Evolutionary conservation across 495 filamentous ascomycete genomes (phyloP).

Genomic region (Collariella sp.): DNA sequence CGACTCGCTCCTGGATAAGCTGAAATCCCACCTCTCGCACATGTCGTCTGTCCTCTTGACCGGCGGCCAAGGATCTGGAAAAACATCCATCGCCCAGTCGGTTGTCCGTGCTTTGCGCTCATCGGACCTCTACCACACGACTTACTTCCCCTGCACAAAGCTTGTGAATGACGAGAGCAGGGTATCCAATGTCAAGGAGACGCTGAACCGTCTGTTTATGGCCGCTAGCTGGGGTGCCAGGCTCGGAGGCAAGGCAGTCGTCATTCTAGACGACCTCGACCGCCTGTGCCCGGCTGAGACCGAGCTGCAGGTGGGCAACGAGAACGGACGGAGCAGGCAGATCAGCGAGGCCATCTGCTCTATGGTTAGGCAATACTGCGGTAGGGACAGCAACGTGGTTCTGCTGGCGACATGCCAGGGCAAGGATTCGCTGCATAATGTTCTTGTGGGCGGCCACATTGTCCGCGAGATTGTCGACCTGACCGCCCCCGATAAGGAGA

Average conservation of each 20-base stretch:
- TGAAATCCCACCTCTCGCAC: constrained; percentile 64
- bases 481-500: constrained; percentile 86
- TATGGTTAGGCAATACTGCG: constrained; percentile 73
- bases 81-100: constrained; percentile 58
- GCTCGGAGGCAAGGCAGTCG: constrained; percentile 68
- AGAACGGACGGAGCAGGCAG: constrained; percentile 85
- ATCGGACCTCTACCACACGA: constrained; percentile 62
- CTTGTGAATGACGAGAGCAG: constrained; percentile 82
- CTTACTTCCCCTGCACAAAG: constrained; percentile 74
- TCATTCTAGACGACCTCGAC: constrained; percentile 89
- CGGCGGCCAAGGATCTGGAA: constrained; percentile 82
- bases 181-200: constrained; percentile 84
- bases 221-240: constrained; percentile 81
- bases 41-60: constrained; percentile 83
- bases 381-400: constrained; percentile 63
- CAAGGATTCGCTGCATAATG: constrained; percentile 78
- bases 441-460: constrained; percentile 71
- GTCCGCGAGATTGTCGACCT: constrained; percentile 76
- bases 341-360: constrained; percentile 83
- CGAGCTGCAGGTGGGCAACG: constrained; percentile 81
- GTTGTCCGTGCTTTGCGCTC: constrained; percentile 58
- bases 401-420: constrained; percentile 85
- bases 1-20: constrained; percentile 61
- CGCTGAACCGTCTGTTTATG: constrained; percentile 72
- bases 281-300: constrained; percentile 86